These are phyloP conservation scores for Claviceps citrina DNA, from an alignment of 2,329 filamentous ascomycete genomes.

Conservation along the genomic window DNA sequence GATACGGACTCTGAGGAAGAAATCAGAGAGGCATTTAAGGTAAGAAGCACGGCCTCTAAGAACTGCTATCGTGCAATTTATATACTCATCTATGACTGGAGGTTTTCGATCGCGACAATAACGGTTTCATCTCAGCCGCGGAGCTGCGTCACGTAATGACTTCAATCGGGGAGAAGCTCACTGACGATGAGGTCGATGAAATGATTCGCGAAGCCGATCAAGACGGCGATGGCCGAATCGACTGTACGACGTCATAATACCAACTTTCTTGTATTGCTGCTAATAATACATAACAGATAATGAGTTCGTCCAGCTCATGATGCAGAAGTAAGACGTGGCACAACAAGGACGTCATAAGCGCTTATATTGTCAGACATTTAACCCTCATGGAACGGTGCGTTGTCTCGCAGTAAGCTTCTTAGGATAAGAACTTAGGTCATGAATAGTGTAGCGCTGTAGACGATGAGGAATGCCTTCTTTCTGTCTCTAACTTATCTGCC, in stretches of 20 bases:
- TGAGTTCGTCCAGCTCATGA: constrained; percentile 89
- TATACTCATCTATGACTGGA: constrained; percentile 13
- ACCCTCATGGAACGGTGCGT: too few species aligned
- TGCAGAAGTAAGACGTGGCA: constrained; percentile 61
- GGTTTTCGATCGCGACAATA: constrained; percentile 81
- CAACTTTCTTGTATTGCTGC: constrained; percentile 1
- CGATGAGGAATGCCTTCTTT: too few species aligned
- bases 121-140: constrained; percentile 78
- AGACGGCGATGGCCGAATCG: constrained; percentile 76
- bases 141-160: constrained; percentile 86
- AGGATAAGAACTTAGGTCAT: too few species aligned
- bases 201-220: constrained; percentile 88
- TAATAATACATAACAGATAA: constrained; percentile 44
- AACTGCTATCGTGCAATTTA: not conserved
- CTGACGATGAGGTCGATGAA: constrained; percentile 80
- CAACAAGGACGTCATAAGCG: too few species aligned
- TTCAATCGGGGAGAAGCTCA: constrained; percentile 81
- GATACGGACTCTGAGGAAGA: constrained; percentile 85
- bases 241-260: constrained; percentile 43
- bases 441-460: too few species aligned
- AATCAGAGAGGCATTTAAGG: constrained; percentile 80
- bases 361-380: too few species aligned
- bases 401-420: too few species aligned
- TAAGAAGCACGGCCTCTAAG: constrained; percentile 16
- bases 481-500: too few species aligned